phyloP scores from a whole-genome alignment of 2,329 filamentous ascomycete genomes.

The Hypoxylon sp. region DNA sequence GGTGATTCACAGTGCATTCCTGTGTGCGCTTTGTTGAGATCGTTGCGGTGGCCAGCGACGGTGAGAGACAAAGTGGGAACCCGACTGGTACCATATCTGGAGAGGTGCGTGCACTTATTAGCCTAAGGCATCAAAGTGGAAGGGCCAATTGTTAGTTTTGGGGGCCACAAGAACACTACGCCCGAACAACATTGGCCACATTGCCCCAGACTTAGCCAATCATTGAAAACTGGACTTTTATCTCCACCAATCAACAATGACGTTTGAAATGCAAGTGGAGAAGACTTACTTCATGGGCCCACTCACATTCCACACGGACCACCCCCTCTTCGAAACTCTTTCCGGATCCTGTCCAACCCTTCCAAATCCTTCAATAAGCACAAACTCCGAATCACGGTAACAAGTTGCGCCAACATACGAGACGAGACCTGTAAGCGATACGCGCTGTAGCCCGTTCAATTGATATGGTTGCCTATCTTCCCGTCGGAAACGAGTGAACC shows the following conservation, averaged over 20 bases:
- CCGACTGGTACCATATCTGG: conserved; percentile 35
- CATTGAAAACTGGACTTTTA: conserved; percentile 12
- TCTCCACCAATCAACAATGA: conserved; percentile 28
- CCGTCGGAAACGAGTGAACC: neutral
- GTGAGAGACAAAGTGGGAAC: conserved; percentile 39
- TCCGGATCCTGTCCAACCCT: conserved; percentile 10
- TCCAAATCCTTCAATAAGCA: conserved; percentile 7
- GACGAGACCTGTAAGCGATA: neutral
- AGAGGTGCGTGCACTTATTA: conserved; percentile 9
- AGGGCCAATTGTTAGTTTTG: conserved; percentile 10
- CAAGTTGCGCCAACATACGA: conserved; percentile 2
- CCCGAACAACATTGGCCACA: conserved; percentile 29
- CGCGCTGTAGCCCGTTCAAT: no score
- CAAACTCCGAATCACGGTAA: neutral
- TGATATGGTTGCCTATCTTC: no score
- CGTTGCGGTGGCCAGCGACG: conserved; percentile 5
- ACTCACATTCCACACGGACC: conserved; percentile 15
- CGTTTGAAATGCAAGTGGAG: conserved; percentile 14
- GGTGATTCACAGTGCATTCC: conserved; percentile 22
- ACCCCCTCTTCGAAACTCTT: conserved; percentile 12
- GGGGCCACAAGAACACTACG: conserved; percentile 36
- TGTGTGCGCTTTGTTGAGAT: conserved; percentile 28
- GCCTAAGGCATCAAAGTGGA: conserved; percentile 32
- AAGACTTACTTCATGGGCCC: conserved; percentile 14
- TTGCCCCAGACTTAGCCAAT: conserved; percentile 25